Conservation (phyloP, 1,284 basidiomycete genomes). For the Sanguinoderma infundibulare region DNA sequence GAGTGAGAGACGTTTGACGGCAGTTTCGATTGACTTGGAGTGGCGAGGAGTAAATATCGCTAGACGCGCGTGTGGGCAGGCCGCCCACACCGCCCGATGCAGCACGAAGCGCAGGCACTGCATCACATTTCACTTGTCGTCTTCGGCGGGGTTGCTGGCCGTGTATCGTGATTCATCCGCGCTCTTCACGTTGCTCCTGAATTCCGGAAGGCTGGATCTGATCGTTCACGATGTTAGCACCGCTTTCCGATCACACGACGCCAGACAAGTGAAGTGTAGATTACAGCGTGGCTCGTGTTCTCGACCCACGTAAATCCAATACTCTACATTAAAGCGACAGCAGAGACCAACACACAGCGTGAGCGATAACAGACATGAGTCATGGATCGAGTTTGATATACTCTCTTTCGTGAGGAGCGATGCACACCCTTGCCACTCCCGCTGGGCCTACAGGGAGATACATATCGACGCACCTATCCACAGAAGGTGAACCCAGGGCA, state of each 20-base stretch:
- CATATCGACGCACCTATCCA: slow-evolving; percentile 35
- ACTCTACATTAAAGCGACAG: neutral
- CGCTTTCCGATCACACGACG: neutral
- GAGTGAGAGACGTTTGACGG: neutral
- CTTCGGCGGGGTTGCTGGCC: no score
- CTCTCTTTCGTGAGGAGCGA: neutral
- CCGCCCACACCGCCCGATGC: neutral
- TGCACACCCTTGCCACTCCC: neutral
- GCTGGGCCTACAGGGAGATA: neutral
- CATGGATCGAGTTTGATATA: neutral
- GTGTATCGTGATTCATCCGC: no score
- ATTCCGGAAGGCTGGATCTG: neutral
- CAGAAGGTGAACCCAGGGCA: slow-evolving; percentile 55
- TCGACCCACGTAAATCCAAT: neutral
- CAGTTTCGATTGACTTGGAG: neutral
- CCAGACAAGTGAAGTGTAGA: neutral
- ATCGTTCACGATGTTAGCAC: neutral
- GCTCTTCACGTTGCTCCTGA: no score
- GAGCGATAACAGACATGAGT: no score
- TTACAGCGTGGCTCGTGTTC: neutral
- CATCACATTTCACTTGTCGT: neutral
- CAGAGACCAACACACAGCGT: neutral
- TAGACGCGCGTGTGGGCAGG: neutral
- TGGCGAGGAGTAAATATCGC: neutral
- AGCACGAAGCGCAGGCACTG: neutral